Evolutionary conservation across 2,329 filamentous ascomycete genomes (phyloP).

Genomic region (Tolypocladium amazonense): DNA sequence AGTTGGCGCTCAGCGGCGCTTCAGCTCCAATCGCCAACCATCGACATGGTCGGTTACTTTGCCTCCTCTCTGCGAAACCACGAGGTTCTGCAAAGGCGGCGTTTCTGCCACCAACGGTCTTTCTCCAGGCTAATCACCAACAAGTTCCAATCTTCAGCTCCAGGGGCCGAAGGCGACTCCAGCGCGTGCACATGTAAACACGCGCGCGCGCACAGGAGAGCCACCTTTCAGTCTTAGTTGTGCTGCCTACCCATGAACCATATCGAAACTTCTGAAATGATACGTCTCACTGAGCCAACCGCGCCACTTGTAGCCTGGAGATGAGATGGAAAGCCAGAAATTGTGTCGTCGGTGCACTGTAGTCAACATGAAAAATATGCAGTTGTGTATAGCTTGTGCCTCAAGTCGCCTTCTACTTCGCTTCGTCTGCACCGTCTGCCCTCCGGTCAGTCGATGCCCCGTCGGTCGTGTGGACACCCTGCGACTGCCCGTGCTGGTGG

Average conservation of each 20-base stretch:
- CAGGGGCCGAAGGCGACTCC: not conserved
- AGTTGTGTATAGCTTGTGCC: slow-evolving; percentile 1
- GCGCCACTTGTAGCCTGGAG: slow-evolving; percentile 7
- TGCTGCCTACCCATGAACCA: slow-evolving; percentile 6
- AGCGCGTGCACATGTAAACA: not conserved
- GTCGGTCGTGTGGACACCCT: slow-evolving; percentile 22
- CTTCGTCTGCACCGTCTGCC: slow-evolving; percentile 31
- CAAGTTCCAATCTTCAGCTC: not conserved
- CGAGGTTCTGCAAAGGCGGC: not conserved
- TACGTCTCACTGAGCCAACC: slow-evolving; percentile 3
- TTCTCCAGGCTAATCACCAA: not conserved
- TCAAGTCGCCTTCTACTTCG: slow-evolving; percentile 24
- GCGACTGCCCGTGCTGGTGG: slow-evolving; percentile 29
- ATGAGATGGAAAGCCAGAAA: slow-evolving; percentile 11
- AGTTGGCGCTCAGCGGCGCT: not conserved
- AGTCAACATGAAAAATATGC: slow-evolving; percentile 8
- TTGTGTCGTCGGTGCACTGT: slow-evolving; percentile 11
- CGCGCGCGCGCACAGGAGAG: not conserved
- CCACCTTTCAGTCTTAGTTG: not conserved
- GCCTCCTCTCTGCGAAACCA: not conserved
- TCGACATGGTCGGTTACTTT: not conserved
- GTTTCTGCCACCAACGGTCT: not conserved
- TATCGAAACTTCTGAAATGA: slow-evolving; percentile 7
- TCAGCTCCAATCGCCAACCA: not conserved
- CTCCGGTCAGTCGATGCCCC: slow-evolving; percentile 20